phyloP scores from a whole-genome alignment of 2,329 filamentous ascomycete genomes.

The Magnaporthales sp. region DNA sequence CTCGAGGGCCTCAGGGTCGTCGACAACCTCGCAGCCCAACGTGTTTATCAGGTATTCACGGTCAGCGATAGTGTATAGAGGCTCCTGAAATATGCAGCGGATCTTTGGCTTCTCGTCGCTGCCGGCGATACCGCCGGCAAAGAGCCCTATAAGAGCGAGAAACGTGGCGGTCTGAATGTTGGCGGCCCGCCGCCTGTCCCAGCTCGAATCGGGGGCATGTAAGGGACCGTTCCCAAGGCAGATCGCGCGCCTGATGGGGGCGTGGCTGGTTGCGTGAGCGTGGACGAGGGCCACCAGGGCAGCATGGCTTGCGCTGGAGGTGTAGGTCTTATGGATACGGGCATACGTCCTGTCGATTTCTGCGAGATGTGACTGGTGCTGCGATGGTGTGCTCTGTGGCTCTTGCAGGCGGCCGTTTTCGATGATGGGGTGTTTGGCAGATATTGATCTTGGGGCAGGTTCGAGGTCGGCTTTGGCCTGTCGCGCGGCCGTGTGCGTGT shows the following conservation, averaged over 20 bases:
- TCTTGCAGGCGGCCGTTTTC: background rate
- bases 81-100: conserved; percentile 44
- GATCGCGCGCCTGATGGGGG: conserved; percentile 31
- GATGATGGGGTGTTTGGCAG: background rate
- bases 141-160: conserved; percentile 30
- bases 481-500: background rate
- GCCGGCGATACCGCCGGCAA: background rate
- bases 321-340: conserved; percentile 15
- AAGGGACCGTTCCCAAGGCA: conserved; percentile 49
- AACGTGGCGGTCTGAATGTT: conserved; percentile 47
- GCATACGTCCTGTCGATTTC: conserved; percentile 8
- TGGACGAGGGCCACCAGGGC: conserved; percentile 25
- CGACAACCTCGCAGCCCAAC: conserved; percentile 43
- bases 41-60: conserved; percentile 38
- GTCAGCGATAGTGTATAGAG: conserved; percentile 39
- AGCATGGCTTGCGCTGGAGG: conserved; percentile 2
- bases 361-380: background rate
- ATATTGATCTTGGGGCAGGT: background rate
- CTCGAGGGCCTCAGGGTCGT: conserved; percentile 43
- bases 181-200: conserved; percentile 34
- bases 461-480: background rate
- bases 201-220: conserved; percentile 34
- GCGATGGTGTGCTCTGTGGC: background rate
- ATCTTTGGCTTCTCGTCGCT: conserved; percentile 18
- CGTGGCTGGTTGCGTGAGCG: conserved; percentile 12